Evolutionary conservation across 176 grass and related monocot species (phyloP).

Genomic region (Pontederia paniculata): DNA sequence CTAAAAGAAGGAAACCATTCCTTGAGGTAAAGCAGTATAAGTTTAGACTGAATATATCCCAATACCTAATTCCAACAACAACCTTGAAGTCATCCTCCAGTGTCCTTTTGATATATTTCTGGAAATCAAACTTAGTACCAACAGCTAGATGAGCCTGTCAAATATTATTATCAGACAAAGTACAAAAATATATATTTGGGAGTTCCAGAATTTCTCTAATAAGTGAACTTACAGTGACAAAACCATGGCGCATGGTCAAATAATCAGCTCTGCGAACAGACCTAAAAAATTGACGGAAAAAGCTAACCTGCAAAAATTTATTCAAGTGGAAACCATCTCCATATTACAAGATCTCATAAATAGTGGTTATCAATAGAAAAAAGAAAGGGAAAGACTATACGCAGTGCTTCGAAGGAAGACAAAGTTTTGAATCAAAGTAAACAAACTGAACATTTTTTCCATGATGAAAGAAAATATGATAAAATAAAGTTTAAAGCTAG

Average conservation of each 20-base stretch:
- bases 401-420: no score
- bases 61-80: constrained; percentile 78
- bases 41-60: no score
- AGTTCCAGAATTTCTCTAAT: background rate
- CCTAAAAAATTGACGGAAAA: constrained; percentile 88
- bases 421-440: no score
- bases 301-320: constrained; percentile 49
- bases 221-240: constrained; percentile 54
- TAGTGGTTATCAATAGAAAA: no score
- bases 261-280: constrained; percentile 71
- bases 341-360: no score
- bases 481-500: no score
- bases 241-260: constrained; percentile 75
- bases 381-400: no score
- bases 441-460: no score
- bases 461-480: no score
- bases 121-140: constrained; percentile 94
- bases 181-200: background rate
- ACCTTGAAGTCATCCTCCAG: constrained; percentile 96
- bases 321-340: constrained; percentile 10
- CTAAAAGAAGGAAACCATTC: no score
- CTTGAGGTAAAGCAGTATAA: no score
- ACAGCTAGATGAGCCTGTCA: constrained; percentile 79
- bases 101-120: constrained; percentile 94
- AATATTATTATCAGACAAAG: background rate